Evolutionary conservation across 2,329 filamentous ascomycete species (phyloP).

Genomic region (Achaetomium macrosporum): DNA sequence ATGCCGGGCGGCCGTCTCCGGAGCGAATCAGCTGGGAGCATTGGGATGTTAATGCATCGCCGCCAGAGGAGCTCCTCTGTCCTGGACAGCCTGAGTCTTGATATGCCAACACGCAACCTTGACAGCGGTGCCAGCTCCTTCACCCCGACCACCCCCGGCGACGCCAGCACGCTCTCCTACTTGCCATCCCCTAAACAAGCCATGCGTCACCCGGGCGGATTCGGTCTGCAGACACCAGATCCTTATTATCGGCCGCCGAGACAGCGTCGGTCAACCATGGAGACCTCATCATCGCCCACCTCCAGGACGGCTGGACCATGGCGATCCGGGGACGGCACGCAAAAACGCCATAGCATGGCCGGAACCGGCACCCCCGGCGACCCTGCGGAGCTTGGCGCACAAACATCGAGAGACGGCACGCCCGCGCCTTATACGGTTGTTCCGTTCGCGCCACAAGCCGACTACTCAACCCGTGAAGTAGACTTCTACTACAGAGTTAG

Average conservation of each 20-base stretch:
- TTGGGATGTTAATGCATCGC: conserved; percentile 43
- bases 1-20: conserved; percentile 50
- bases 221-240: conserved; percentile 45
- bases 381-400: conserved; percentile 35
- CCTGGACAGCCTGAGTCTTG: conserved; percentile 44
- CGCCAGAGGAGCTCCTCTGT: conserved; percentile 50
- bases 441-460: conserved; percentile 57
- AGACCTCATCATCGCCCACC: conserved; percentile 45
- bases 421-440: conserved; percentile 38
- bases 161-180: conserved; percentile 67
- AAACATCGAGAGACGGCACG: conserved; percentile 39
- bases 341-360: conserved; percentile 35
- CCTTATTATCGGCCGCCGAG: conserved; percentile 87
- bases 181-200: conserved; percentile 49
- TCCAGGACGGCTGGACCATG: conserved; percentile 33
- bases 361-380: conserved; percentile 32
- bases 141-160: conserved; percentile 67
- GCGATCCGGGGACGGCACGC: conserved; percentile 34
- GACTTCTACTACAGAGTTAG: conserved; percentile 96
- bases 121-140: conserved; percentile 58
- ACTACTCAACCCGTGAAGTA: conserved; percentile 90
- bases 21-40: conserved; percentile 57
- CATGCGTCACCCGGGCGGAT: conserved; percentile 34
- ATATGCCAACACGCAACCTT: conserved; percentile 40
- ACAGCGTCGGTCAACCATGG: conserved; percentile 36